Conservation (phyloP, 768 basidiomycete genomes). For the Lactifluus volemus region DNA sequence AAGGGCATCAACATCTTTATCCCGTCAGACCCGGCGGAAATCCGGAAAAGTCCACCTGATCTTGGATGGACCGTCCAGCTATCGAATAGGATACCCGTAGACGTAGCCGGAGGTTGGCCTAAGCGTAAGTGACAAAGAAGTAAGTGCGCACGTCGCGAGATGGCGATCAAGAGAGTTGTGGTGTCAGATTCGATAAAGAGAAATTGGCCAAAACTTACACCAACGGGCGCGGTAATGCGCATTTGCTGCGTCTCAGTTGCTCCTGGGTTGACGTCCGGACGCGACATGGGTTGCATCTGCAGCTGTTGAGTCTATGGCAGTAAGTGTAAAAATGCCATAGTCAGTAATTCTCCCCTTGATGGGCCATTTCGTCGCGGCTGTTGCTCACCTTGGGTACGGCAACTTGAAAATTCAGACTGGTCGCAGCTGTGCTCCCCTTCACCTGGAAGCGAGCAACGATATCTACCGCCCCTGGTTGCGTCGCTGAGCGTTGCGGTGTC, state of each 20-base stretch:
- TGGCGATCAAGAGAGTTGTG: neutral
- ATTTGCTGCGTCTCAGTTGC: conserved; percentile 90
- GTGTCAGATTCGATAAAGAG: neutral
- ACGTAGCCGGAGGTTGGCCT: conserved; percentile 80
- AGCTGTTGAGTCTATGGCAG: conserved; percentile 77
- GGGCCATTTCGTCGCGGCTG: neutral
- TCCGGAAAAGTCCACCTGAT: conserved; percentile 90
- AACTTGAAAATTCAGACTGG: conserved; percentile 86
- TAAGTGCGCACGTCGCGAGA: neutral
- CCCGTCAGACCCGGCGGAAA: conserved; percentile 74
- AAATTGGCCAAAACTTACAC: conserved; percentile 45
- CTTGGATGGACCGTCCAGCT: conserved; percentile 64
- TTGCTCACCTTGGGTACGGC: conserved; percentile 83
- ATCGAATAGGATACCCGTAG: conserved; percentile 75
- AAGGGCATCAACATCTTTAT: neutral
- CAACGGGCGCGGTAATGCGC: conserved; percentile 80
- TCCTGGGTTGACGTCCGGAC: conserved; percentile 66
- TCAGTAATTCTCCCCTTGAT: neutral
- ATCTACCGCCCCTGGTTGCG: conserved; percentile 83
- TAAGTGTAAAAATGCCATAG: neutral
- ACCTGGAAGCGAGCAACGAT: conserved; percentile 84
- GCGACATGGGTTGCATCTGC: conserved; percentile 98
- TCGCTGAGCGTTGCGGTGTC: conserved; percentile 74
- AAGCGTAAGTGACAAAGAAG: neutral
- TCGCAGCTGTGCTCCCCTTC: conserved; percentile 41